phyloP scores from a whole-genome alignment of 306 rosid species.

The Castanea sativa region DNA sequence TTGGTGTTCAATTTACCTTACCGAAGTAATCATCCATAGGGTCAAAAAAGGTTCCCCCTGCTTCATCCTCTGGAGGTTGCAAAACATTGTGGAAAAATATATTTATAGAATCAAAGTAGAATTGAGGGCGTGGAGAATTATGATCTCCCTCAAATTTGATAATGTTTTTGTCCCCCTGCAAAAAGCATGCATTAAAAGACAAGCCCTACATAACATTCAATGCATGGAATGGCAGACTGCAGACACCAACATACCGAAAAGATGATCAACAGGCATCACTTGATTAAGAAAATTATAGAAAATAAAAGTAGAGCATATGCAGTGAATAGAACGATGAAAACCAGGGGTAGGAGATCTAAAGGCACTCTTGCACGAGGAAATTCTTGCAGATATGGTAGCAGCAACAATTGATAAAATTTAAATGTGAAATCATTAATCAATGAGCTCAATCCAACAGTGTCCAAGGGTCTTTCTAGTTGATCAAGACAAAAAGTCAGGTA shows the following conservation, averaged over 20 bases:
- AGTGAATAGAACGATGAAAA: slow-evolving; percentile 2
- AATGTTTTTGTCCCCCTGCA: slow-evolving; percentile 91
- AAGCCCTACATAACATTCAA: slow-evolving; percentile 4
- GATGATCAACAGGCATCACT: slow-evolving; percentile 2
- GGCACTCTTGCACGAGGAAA: background rate
- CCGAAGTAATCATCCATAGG: slow-evolving; percentile 58
- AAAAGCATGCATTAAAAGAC: slow-evolving; percentile 11
- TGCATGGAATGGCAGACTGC: background rate
- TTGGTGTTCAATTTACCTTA: slow-evolving; percentile 61
- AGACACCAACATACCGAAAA: background rate
- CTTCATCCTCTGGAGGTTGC: slow-evolving; percentile 94
- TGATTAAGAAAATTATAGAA: slow-evolving; percentile 1
- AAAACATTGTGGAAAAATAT: slow-evolving; percentile 85
- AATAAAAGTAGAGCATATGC: slow-evolving; percentile 2
- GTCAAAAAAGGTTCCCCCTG: slow-evolving; percentile 66
- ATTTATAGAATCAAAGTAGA: slow-evolving; percentile 86
- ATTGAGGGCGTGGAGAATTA: slow-evolving; percentile 95
- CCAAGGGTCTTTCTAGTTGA: background rate
- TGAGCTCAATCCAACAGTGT: slow-evolving; percentile 1
- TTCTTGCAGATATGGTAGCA: background rate
- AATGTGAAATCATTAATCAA: background rate
- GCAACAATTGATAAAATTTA: background rate
- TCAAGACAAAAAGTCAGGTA: background rate
- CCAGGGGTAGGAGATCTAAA: slow-evolving; percentile 3
- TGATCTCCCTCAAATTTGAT: slow-evolving; percentile 98